Evolutionary conservation across 108 stramenopile species (phyloP).

Genomic region (Cyclotella kingstonii): DNA sequence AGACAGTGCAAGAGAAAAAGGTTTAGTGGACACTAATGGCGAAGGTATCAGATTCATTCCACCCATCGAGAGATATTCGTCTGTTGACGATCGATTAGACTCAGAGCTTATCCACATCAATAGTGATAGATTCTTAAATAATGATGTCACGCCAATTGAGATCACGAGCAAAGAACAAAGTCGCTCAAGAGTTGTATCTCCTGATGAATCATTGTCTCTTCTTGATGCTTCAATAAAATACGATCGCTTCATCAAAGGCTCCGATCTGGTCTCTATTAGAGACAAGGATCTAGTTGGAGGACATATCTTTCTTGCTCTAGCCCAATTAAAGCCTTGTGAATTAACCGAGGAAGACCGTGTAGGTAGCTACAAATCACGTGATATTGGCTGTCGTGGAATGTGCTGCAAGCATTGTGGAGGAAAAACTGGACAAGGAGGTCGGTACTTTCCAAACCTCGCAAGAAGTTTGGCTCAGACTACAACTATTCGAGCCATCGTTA

Average conservation of each 20-base stretch:
- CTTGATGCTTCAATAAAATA: neutral
- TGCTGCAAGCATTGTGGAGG: constrained; percentile 72
- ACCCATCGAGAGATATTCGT: neutral
- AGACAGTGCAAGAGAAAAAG: constrained; percentile 19
- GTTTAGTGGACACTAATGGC: constrained; percentile 34
- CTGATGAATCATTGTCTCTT: constrained; percentile 2
- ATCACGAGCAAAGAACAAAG: neutral
- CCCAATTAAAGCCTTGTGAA: constrained; percentile 61
- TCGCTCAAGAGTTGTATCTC: constrained; percentile 13
- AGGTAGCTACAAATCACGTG: constrained; percentile 66
- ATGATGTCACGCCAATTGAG: neutral
- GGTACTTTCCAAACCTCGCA: constrained; percentile 65
- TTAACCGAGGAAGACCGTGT: constrained; percentile 58
- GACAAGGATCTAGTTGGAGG: constrained; percentile 73
- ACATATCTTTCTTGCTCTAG: constrained; percentile 69
- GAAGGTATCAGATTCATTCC: constrained; percentile 35
- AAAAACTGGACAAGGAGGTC: constrained; percentile 53
- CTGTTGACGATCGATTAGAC: neutral
- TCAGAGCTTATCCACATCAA: constrained; percentile 1
- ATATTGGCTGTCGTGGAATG: constrained; percentile 66
- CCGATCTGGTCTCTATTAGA: constrained; percentile 46
- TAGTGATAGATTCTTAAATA: neutral
- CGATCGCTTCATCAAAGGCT: neutral
- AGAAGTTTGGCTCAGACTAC: constrained; percentile 78
- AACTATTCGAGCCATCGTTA: constrained; percentile 74